Evolutionary conservation across 129 eudicot genomes (phyloP).

Genomic region (Ambrosia artemisiifolia): DNA sequence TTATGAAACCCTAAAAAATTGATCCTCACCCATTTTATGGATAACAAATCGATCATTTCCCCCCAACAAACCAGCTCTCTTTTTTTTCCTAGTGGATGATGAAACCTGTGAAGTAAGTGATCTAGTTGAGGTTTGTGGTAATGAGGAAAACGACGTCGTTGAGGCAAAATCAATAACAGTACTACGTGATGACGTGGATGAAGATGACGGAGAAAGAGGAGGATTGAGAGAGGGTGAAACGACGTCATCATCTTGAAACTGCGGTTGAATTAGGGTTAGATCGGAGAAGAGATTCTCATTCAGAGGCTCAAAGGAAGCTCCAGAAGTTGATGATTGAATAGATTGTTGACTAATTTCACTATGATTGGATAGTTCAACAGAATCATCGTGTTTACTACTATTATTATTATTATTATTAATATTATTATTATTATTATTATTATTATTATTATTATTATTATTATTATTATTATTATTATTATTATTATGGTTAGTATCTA

Average conservation of each 20-base stretch:
- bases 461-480: too few species aligned
- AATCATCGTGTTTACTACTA: conserved; percentile 1
- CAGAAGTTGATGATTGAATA: conserved; percentile 19
- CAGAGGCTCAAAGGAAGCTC: conserved; percentile 40
- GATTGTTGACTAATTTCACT: conserved; percentile 1
- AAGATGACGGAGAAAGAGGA: conserved; percentile 28
- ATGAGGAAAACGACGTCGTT: conserved; percentile 8
- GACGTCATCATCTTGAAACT: conserved; percentile 26
- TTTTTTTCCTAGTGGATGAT: conserved; percentile 56
- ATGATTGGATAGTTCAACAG: conserved; percentile 22
- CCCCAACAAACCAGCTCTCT: conserved; percentile 55
- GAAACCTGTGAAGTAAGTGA: conserved; percentile 33
- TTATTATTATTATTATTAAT: not conserved
- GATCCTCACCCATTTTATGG: too few species aligned
- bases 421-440: too few species aligned
- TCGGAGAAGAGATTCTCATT: conserved; percentile 72
- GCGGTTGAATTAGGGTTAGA: conserved; percentile 53
- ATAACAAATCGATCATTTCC: too few species aligned
- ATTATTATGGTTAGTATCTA: not conserved
- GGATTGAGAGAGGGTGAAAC: too few species aligned
- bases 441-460: too few species aligned
- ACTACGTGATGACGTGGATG: conserved; percentile 28
- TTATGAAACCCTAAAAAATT: too few species aligned
- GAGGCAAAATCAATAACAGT: conserved; percentile 17
- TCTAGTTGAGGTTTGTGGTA: conserved; percentile 13